Evolutionary conservation across 805 yeast species (phyloP), one percentile per base, ranked within the genome.

Genomic region (Monosporozyma servazzii): DNA sequence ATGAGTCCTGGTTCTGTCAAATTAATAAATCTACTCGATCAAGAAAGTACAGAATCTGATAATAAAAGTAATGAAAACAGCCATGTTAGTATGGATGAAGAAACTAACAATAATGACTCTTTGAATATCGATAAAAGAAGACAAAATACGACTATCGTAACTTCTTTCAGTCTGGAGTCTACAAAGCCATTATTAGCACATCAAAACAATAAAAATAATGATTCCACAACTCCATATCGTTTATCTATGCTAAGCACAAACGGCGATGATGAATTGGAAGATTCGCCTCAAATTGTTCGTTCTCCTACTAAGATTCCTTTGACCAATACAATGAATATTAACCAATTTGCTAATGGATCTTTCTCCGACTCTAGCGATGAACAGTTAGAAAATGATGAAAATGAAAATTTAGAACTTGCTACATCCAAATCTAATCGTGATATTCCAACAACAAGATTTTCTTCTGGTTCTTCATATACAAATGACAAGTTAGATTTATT

Each of bases 281-380:
- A 40, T n/a, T 54, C 60, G 7, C 55, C 56, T 9, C 53, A 55
- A 45, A 42, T 55, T n/a, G 42, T 41, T 17, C 60, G 54, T 21
- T 60, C 63, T 2, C 64, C 64, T 1, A 56, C 64, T 3, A 61
- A 54, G 50, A 61, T 64, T 21, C 66, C 68, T 3, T 48, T 63
- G n/a, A 58, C 56, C 0, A 62, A 62, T 43, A 60, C 53, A 4
- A 47, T 62, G n/a, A 53, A 48, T 21, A 63, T 64, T 17, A 62
- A 64, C 46, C 57, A 56, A 18, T 60, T 60, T 41, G 21, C 25
- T 7, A 17, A 36, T 5, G 25, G 25, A 5, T 7, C 23, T 17
- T 39, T 20, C 8, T 20, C 42, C 8, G 25, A 39, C 3, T 20
- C 21, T 3, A 20, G 15, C 5, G 15, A 39, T 18, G 42, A 20